These are phyloP conservation scores for Schizophyllum commune DNA, from an alignment of 1,284 basidiomycete genomes.

Conservation along the genomic window DNA sequence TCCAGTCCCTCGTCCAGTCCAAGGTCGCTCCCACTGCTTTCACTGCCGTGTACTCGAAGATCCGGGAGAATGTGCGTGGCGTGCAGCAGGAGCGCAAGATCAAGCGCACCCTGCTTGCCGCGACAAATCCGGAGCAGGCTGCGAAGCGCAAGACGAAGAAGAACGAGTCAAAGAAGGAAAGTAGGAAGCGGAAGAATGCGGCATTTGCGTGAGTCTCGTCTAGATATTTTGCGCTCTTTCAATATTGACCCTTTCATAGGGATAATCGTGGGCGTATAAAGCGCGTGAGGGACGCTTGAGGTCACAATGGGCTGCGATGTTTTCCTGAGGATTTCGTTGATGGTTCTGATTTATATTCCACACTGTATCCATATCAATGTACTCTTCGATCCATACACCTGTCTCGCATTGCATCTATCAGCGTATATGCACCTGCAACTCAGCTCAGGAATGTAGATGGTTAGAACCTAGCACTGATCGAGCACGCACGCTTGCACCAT, in stretches of 20 bases:
- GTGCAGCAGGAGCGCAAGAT: conserved; percentile 72
- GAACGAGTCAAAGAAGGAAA: conserved; percentile 71
- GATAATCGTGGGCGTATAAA: too few relatives aligned
- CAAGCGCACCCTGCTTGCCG: conserved; percentile 53
- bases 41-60: conserved; percentile 69
- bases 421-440: too few relatives aligned
- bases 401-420: too few relatives aligned
- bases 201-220: conserved; percentile 26
- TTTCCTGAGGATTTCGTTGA: too few relatives aligned
- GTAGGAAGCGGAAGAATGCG: conserved; percentile 69
- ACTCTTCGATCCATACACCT: too few relatives aligned
- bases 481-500: too few relatives aligned
- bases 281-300: too few relatives aligned
- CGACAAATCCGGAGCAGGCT: conserved; percentile 70
- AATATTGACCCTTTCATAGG: neutral
- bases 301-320: too few relatives aligned
- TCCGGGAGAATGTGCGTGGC: conserved; percentile 65
- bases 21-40: conserved; percentile 85
- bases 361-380: too few relatives aligned
- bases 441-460: too few relatives aligned
- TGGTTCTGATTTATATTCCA: too few relatives aligned
- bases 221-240: neutral
- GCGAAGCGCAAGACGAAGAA: conserved; percentile 66
- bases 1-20: conserved; percentile 81
- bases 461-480: too few relatives aligned